Conservation (phyloP, 768 basidiomycete genomes). For the Suillus alpinus region DNA sequence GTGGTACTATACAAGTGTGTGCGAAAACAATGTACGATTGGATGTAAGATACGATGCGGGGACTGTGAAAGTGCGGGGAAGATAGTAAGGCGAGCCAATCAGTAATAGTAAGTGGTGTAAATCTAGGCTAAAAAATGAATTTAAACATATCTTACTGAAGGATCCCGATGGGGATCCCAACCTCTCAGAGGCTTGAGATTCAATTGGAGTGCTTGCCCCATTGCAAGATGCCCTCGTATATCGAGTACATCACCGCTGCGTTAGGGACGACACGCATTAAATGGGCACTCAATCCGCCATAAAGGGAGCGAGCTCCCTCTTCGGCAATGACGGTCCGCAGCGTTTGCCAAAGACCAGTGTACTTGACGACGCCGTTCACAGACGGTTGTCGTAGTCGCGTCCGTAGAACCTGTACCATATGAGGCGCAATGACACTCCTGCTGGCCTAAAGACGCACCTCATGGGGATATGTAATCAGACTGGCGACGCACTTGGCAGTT, state of each 20-base stretch:
- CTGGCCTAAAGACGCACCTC: constrained; percentile 55
- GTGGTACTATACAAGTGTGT: constrained; percentile 3
- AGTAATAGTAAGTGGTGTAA: constrained; percentile 15
- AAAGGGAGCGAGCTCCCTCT: constrained; percentile 83
- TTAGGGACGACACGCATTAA: constrained; percentile 97
- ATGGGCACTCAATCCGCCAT: constrained; percentile 92
- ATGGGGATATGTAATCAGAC: constrained; percentile 95
- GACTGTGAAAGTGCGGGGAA: constrained; percentile 12
- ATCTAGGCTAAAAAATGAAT: constrained; percentile 1
- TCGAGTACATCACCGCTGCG: constrained; percentile 94
- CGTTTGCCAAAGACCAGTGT: constrained; percentile 84
- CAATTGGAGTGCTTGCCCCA: constrained; percentile 37
- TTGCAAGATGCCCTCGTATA: constrained; percentile 82
- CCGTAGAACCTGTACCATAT: constrained; percentile 66
- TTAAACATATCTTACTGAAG: not conserved
- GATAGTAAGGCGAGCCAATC: constrained; percentile 1
- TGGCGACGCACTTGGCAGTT: constrained; percentile 90
- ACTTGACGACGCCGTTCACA: constrained; percentile 75
- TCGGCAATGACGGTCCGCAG: constrained; percentile 82
- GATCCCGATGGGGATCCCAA: not conserved
- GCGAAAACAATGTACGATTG: constrained; percentile 19
- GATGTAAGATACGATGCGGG: constrained; percentile 12
- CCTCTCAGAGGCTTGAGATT: not conserved
- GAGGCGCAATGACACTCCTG: constrained; percentile 6
- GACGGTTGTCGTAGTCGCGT: constrained; percentile 90